Evolutionary conservation across 129 eudicot genomes (phyloP).

Genomic region (Dittrichia graveolens): DNA sequence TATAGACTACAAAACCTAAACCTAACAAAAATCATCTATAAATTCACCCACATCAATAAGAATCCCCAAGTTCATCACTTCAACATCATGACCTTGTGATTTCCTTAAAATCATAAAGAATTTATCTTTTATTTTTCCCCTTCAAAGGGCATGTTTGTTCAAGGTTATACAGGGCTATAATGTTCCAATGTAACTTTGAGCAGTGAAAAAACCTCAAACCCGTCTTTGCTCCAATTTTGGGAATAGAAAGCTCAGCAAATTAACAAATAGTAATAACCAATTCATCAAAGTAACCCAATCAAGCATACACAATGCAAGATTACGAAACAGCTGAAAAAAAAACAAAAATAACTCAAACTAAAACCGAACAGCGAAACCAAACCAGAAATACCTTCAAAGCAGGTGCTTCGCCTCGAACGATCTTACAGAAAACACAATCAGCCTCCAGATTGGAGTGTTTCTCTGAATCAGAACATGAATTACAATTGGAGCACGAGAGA

Average conservation of each 20-base stretch:
- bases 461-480: slow-evolving; percentile 36
- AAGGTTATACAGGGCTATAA: neutral
- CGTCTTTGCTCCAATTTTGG: neutral
- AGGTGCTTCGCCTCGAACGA: slow-evolving; percentile 72
- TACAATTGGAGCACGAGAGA: slow-evolving; percentile 36
- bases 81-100: too few species aligned
- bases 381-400: slow-evolving; percentile 63
- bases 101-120: too few species aligned
- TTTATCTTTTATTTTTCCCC: too few species aligned
- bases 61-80: too few species aligned
- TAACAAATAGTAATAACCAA: neutral
- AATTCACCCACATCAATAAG: too few species aligned
- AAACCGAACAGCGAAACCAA: too few species aligned
- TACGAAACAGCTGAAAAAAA: neutral
- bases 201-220: neutral
- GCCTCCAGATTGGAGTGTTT: slow-evolving; percentile 9
- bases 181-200: neutral
- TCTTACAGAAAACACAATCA: slow-evolving; percentile 82
- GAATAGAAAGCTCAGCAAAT: neutral
- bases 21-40: too few species aligned
- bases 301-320: slow-evolving; percentile 4
- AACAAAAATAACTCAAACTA: neutral
- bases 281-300: neutral
- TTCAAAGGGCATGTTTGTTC: neutral
- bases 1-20: neutral